Conservation (phyloP, 768 basidiomycete species). For the Serendipita sp. region DNA sequence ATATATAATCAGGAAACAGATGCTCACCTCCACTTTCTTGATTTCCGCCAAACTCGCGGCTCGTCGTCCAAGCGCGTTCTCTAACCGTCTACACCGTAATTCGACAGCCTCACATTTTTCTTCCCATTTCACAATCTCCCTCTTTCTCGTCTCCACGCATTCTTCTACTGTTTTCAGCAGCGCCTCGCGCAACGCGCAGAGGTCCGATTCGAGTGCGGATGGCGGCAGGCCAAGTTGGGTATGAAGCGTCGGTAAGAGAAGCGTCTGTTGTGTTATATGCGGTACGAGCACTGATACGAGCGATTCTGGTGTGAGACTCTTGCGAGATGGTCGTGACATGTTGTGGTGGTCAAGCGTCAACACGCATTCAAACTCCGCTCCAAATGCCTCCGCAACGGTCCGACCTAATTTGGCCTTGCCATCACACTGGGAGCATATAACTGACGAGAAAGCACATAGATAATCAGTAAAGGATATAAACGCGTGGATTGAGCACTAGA, state of each 20-base stretch:
- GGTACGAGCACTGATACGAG: slow-evolving; percentile 63
- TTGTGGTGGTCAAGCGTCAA: not conserved
- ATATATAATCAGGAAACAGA: not conserved
- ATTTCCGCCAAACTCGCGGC: slow-evolving; percentile 51
- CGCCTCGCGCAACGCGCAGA: slow-evolving; percentile 52
- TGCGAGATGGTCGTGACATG: slow-evolving; percentile 1
- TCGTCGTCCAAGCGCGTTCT: slow-evolving; percentile 50
- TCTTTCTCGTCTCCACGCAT: slow-evolving; percentile 49
- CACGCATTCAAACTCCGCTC: not conserved
- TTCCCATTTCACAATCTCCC: slow-evolving; percentile 66
- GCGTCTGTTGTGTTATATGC: slow-evolving; percentile 66
- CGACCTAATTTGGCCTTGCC: no score
- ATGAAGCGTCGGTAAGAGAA: slow-evolving; percentile 67
- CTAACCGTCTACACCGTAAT: slow-evolving; percentile 46
- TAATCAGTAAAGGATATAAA: no score
- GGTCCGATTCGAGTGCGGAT: slow-evolving; percentile 66
- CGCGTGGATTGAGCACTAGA: no score
- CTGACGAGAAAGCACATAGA: no score
- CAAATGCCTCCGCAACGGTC: not conserved
- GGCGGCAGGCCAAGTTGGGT: slow-evolving; percentile 68
- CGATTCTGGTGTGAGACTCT: slow-evolving; percentile 9
- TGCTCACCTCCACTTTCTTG: slow-evolving; percentile 38
- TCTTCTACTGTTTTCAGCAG: slow-evolving; percentile 61
- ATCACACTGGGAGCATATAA: no score
- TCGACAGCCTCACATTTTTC: slow-evolving; percentile 46